Evolutionary conservation across 768 basidiomycete species (phyloP).

Genomic region (Phaeotremella fagi): DNA sequence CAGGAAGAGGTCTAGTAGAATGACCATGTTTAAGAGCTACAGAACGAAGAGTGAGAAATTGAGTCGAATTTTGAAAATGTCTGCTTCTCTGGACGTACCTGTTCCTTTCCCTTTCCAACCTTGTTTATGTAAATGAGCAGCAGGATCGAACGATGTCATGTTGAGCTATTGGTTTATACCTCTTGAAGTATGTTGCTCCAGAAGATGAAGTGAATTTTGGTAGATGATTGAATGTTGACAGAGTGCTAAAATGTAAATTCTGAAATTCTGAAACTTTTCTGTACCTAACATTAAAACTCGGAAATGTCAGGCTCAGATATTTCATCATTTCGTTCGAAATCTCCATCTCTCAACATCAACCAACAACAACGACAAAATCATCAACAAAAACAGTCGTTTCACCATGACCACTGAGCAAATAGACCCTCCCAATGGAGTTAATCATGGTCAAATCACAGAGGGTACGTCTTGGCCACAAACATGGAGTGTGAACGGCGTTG

Average conservation of each 20-base stretch:
- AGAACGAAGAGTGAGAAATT: background rate
- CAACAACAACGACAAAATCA: background rate
- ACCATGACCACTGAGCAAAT: background rate
- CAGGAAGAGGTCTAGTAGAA: constrained; percentile 67
- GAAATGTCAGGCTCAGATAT: background rate
- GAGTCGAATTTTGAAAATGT: too few species aligned
- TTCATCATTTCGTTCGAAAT: background rate
- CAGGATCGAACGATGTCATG: constrained; percentile 39
- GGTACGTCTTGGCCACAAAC: constrained; percentile 12
- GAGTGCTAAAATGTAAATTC: background rate
- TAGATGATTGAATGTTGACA: background rate
- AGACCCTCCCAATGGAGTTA: background rate
- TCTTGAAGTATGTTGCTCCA: background rate
- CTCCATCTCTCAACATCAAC: background rate
- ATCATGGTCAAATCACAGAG: constrained; percentile 31
- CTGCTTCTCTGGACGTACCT: constrained; percentile 28
- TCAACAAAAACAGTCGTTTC: background rate
- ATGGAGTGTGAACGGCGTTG: background rate
- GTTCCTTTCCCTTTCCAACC: constrained; percentile 85
- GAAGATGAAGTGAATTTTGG: background rate
- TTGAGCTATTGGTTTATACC: constrained; percentile 6
- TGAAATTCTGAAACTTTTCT: background rate
- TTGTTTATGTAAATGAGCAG: constrained; percentile 61
- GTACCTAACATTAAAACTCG: background rate
- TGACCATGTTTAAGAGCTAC: constrained; percentile 74